These are phyloP conservation scores for Oemleria cerasiformis DNA, from an alignment of 306 rosid genomes.

Conservation along the genomic window DNA sequence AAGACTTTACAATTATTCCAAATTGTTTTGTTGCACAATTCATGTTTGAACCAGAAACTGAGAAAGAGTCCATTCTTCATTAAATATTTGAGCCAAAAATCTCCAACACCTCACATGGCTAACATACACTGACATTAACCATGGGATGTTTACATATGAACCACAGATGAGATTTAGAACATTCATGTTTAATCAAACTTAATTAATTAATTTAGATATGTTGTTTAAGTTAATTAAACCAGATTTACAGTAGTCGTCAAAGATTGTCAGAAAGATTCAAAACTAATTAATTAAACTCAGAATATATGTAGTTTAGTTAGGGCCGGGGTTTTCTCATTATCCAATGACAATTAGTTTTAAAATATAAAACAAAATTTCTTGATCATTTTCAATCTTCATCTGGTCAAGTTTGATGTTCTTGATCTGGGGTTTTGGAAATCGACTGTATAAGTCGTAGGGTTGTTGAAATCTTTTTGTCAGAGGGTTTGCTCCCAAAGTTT, in stretches of 20 bases:
- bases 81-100: constrained; percentile 41
- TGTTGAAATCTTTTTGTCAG: constrained; percentile 9
- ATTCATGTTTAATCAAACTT: no score
- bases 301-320: no score
- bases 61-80: constrained; percentile 47
- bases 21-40: no score
- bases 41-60: constrained; percentile 59
- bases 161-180: not conserved
- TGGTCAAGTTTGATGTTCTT: constrained; percentile 8
- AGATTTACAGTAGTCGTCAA: constrained; percentile 58
- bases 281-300: no score
- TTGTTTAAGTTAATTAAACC: constrained; percentile 26
- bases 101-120: constrained; percentile 78
- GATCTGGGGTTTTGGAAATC: constrained; percentile 25
- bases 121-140: constrained; percentile 55
- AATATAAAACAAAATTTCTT: not conserved
- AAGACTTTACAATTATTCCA: no score
- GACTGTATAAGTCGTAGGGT: constrained; percentile 1
- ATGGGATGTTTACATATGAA: constrained; percentile 48
- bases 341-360: constrained; percentile 5
- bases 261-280: constrained; percentile 33
- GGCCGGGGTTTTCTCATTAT: constrained; percentile 24
- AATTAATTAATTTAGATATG: not conserved
- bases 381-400: not conserved
- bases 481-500: constrained; percentile 13